phyloP scores from a whole-genome alignment of 306 rosid species.

The Ammopiptanthus mongolicus region DNA sequence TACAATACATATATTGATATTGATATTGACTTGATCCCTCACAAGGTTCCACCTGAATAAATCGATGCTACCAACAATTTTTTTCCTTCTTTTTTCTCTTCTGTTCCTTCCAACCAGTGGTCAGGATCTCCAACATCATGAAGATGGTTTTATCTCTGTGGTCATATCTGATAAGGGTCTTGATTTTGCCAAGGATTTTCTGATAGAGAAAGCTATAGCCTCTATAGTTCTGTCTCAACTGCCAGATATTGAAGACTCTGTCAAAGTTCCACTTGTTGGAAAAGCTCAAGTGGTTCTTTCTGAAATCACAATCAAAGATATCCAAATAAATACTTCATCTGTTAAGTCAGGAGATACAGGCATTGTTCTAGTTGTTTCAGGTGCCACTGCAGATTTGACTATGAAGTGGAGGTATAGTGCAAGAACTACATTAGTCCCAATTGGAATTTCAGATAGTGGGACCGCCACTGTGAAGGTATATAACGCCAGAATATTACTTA shows the following conservation, averaged over 20 bases:
- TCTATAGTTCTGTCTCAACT: constrained; percentile 54
- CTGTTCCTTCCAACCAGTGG: constrained; percentile 30
- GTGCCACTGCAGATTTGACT: constrained; percentile 72
- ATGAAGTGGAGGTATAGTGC: constrained; percentile 62
- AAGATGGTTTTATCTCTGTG: constrained; percentile 65
- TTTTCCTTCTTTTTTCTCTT: constrained; percentile 24
- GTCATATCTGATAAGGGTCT: constrained; percentile 69
- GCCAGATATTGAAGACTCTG: constrained; percentile 54
- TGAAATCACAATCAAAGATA: constrained; percentile 44
- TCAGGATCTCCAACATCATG: constrained; percentile 29
- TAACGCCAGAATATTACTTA: neutral
- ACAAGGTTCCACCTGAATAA: constrained; percentile 34
- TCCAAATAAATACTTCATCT: constrained; percentile 52
- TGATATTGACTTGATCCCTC: constrained; percentile 14
- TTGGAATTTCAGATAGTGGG: constrained; percentile 70
- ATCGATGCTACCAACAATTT: constrained; percentile 22
- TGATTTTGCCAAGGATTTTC: constrained; percentile 64
- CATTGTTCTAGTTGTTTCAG: constrained; percentile 51
- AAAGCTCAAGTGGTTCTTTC: constrained; percentile 56
- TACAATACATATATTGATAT: neutral
- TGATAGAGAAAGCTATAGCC: constrained; percentile 51
- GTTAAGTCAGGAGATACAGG: constrained; percentile 63
- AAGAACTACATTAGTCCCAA: constrained; percentile 49
- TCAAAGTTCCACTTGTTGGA: constrained; percentile 58
- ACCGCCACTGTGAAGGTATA: constrained; percentile 74